phyloP scores from a whole-genome alignment of 345 rosid genomes.

The Corchorus capsularis region DNA sequence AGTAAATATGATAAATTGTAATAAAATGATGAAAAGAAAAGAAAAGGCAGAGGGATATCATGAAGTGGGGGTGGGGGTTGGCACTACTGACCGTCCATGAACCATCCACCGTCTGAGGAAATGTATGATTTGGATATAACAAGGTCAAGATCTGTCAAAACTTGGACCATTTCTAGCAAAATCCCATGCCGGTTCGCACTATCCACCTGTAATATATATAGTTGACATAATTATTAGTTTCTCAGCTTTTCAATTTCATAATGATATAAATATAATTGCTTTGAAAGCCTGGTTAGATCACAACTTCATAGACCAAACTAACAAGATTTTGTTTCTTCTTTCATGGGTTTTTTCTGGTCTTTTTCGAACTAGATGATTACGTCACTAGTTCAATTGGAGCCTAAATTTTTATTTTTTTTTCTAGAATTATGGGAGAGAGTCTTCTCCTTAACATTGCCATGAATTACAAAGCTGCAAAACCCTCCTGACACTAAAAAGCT shows the following conservation, averaged over 20 bases:
- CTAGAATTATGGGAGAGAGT: background rate
- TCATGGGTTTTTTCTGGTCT: background rate
- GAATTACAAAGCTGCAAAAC: background rate
- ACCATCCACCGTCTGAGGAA: constrained; percentile 95
- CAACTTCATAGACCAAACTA: background rate
- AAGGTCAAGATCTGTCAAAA: constrained; percentile 92
- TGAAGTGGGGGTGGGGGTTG: too few relatives aligned
- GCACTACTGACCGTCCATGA: constrained; percentile 85
- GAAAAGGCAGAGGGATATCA: too few relatives aligned
- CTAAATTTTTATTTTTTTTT: background rate
- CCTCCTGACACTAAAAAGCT: constrained; percentile 5
- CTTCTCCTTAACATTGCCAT: background rate
- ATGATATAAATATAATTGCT: background rate
- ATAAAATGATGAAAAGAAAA: too few relatives aligned
- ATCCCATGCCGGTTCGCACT: constrained; percentile 92
- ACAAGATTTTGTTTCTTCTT: background rate
- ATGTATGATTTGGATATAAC: constrained; percentile 92
- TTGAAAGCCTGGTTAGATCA: background rate
- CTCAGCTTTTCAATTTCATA: background rate
- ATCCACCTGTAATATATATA: constrained; percentile 60
- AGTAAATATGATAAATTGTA: too few relatives aligned
- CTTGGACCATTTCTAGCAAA: constrained; percentile 91
- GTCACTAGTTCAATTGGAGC: background rate
- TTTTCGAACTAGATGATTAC: constrained; percentile 2
- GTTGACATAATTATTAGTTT: background rate